These are phyloP conservation scores for Calonectria pauciramosa DNA, from an alignment of 2,329 filamentous ascomycete genomes.

Conservation along the genomic window DNA sequence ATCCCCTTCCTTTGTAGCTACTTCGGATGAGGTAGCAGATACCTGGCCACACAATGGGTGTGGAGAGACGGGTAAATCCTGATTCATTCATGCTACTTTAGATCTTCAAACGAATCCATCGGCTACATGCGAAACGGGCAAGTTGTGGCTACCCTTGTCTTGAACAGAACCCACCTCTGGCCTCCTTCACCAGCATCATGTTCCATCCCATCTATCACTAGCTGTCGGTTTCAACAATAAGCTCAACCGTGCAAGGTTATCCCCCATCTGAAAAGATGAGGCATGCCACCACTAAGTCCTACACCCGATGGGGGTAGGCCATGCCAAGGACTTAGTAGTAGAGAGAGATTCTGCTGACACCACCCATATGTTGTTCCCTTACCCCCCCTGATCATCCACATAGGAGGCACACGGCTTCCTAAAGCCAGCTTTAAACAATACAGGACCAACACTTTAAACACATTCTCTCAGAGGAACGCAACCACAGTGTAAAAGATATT, in stretches of 20 bases:
- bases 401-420: neutral
- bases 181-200: neutral
- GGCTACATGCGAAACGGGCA: neutral
- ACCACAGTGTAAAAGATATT: conserved; percentile 20
- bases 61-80: neutral
- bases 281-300: neutral
- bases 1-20: neutral
- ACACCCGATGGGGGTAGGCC: neutral
- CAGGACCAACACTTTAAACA: neutral
- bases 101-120: neutral
- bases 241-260: neutral
- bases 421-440: neutral
- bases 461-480: neutral
- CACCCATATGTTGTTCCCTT: neutral
- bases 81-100: neutral
- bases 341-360: neutral
- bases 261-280: neutral
- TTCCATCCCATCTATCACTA: neutral
- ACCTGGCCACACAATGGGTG: neutral
- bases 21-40: neutral
- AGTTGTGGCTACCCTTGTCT: neutral
- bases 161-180: neutral
- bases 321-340: neutral
- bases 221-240: neutral
- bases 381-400: neutral